phyloP scores from a whole-genome alignment of 139 green algal species.

The Edaphochlamys debaryana region DNA sequence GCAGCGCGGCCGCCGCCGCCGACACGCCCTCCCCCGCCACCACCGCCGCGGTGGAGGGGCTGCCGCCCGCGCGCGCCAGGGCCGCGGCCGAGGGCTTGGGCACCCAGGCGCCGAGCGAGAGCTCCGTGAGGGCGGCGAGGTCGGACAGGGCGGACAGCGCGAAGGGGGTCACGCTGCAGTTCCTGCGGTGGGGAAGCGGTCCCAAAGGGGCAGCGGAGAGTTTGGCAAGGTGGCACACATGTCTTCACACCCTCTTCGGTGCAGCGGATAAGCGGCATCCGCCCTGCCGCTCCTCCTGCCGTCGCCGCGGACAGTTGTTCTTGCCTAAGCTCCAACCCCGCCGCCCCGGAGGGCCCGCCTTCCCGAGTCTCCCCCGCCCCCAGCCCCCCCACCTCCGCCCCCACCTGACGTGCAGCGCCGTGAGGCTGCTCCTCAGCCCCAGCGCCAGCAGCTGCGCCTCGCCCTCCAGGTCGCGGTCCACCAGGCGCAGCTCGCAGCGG shows the following conservation, averaged over 20 bases:
- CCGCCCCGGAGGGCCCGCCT: no score
- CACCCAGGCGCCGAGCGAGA: not conserved
- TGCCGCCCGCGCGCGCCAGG: no score
- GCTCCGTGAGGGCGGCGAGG: not conserved
- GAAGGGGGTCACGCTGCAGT: slow-evolving; percentile 2
- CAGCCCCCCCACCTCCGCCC: no score
- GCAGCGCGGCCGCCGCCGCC: not conserved
- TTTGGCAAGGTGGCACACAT: no score
- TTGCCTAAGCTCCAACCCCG: no score
- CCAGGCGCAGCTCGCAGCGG: not conserved
- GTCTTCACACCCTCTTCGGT: no score
- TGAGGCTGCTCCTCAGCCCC: not conserved
- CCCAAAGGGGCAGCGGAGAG: not conserved
- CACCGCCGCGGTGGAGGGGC: no score
- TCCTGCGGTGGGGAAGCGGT: not conserved
- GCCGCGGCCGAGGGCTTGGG: not conserved
- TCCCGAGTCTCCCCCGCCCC: no score
- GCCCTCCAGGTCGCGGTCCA: not conserved
- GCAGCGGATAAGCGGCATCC: no score
- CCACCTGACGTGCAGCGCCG: slow-evolving; percentile 18
- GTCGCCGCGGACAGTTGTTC: no score
- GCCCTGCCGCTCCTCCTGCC: no score
- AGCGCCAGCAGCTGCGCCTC: not conserved
- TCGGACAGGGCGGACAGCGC: not conserved
- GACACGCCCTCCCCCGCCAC: no score